Base-by-base conservation (phyloP, 306 rosid species). In the Medicago ruthenica region DNA sequence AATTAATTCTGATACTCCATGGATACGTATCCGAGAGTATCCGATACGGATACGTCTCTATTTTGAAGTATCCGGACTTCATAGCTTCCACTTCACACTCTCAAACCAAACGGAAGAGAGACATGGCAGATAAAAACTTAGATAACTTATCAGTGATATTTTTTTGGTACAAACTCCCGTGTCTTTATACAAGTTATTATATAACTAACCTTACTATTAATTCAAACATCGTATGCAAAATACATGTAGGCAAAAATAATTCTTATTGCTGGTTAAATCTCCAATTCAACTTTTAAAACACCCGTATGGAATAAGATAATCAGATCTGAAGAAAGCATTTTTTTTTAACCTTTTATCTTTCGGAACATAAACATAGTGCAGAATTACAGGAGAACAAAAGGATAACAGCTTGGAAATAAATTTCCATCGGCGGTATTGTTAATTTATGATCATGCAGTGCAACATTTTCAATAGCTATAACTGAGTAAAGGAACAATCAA, bases 401-500 rank as follows among this genome's bases (percentile, higher is more conserved):
- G 69, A 67, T 41, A 74, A 74, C 63, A 55, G 47, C 68, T 68
- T 60, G 31, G 44, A 62, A 70, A 75, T 22, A n/a, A 75, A 44
- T 51, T 51, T 44, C 74, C 69, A 42, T 55, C 5, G 5, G 15
- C 24, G 54, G 16, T 61, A 34, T 34, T 34, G 78, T 16, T 69
- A 76, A 66, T 36, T 79, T 76, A 79, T 71, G 79, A 79, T 70
- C 81, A 70, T 70, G 66, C 6, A 79, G 54, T 65, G 68, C 79
- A 69, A 79, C 76, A 79, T 45, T 58, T 47, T 66, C 58, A 77
- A 71, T 55, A 31, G 42, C 63, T 51, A 59, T 13, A 79, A 27
- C 47, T 15, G 77, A 60, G 21, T 66, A 47, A 58, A 58, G 54
- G 70, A 73, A 55, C 73, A 70, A 73, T 45, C 62, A 73, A 48